phyloP scores from a whole-genome alignment of 1,139 yeast species.

The Saccharomyces hybrid region DNA sequence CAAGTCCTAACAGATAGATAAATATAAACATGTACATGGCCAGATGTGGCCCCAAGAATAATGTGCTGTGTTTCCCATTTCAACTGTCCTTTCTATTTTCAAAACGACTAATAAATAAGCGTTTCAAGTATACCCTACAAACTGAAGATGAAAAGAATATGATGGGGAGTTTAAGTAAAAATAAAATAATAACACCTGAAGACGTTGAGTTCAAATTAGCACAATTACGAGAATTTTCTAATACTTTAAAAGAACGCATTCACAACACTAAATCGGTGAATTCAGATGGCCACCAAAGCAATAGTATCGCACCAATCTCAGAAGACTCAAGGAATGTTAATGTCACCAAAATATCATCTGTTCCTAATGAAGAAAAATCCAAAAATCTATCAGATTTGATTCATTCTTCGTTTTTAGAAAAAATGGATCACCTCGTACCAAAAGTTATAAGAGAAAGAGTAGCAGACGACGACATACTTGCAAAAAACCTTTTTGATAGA shows the following conservation, averaged over 20 bases:
- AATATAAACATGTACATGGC: neutral
- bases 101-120: neutral
- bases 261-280: neutral
- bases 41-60: neutral
- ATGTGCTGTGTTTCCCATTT: neutral
- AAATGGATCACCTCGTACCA: slow-evolving; percentile 1
- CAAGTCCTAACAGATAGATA: neutral
- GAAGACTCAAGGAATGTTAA: neutral
- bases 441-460: slow-evolving; percentile 36
- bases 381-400: slow-evolving; percentile 1
- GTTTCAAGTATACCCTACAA: neutral
- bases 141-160: neutral
- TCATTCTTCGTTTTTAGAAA: neutral
- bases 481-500: neutral
- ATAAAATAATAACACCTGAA: neutral
- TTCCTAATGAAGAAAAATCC: neutral
- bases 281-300: neutral
- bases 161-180: neutral
- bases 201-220: slow-evolving; percentile 1
- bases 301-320: neutral
- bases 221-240: slow-evolving; percentile 3
- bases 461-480: slow-evolving; percentile 32
- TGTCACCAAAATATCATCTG: neutral
- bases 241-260: neutral
- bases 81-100: neutral